Conservation (phyloP, 371 early-diverging fungal species). For the Chytridium lagenaria region DNA sequence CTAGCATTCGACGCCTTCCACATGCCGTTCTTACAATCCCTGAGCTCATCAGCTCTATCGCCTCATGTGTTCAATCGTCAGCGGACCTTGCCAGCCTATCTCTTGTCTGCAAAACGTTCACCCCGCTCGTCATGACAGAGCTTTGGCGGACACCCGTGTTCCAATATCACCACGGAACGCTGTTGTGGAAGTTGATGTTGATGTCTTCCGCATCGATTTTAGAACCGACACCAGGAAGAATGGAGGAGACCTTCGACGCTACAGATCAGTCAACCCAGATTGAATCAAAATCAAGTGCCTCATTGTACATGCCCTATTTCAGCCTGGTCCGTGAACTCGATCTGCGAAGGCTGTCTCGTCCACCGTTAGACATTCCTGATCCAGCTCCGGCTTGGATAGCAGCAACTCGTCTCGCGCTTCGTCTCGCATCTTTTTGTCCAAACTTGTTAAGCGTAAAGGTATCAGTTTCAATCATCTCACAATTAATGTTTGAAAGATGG, state of each 20-base stretch:
- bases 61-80: background rate
- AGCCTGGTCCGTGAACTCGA: background rate
- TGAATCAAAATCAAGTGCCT: background rate
- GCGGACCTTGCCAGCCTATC: background rate
- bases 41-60: conserved; percentile 1
- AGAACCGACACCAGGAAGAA: too few relatives aligned
- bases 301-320: conserved; percentile 2
- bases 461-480: background rate
- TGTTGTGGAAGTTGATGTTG: background rate
- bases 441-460: conserved; percentile 11
- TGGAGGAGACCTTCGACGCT: too few relatives aligned
- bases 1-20: background rate
- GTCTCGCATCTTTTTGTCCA: conserved; percentile 18
- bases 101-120: background rate
- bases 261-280: background rate
- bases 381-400: conserved; percentile 25
- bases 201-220: background rate
- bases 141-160: conserved; percentile 7
- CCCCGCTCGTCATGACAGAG: background rate
- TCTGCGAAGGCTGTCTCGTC: background rate
- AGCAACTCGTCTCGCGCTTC: conserved; percentile 16
- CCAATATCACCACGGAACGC: background rate
- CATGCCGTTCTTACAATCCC: background rate
- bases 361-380: background rate
- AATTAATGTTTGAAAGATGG: conserved; percentile 1